Conservation (phyloP, 768 basidiomycete species). For the Phanerodontia chrysosporium region DNA sequence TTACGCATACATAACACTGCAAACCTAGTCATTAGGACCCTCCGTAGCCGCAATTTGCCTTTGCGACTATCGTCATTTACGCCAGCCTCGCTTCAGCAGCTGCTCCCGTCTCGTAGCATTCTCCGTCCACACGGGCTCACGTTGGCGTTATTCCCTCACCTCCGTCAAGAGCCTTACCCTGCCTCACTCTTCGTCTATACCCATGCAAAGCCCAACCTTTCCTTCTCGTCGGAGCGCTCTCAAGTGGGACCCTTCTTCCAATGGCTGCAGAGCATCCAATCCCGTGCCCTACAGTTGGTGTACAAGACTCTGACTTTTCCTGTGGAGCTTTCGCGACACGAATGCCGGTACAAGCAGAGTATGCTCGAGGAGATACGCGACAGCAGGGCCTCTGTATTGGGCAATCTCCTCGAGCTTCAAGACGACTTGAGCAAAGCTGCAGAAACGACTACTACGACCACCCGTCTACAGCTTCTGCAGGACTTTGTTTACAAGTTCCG, state of each 20-base stretch:
- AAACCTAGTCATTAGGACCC: constrained; percentile 35
- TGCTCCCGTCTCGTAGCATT: constrained; percentile 43
- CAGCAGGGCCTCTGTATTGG: not conserved
- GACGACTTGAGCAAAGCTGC: not conserved
- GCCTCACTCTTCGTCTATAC: not conserved
- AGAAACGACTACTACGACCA: not conserved
- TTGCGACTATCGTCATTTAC: constrained; percentile 43
- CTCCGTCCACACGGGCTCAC: constrained; percentile 49
- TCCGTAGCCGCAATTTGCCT: constrained; percentile 42
- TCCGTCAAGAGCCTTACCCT: constrained; percentile 31
- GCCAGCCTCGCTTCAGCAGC: constrained; percentile 41
- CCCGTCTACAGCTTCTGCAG: not conserved
- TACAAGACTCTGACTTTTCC: not conserved
- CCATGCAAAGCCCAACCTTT: not conserved
- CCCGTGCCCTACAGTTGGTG: not conserved
- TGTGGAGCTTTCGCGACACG: not conserved
- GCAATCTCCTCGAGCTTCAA: not conserved
- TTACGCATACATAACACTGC: constrained; percentile 34
- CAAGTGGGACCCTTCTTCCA: not conserved
- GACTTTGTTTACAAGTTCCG: not conserved
- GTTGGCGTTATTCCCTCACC: constrained; percentile 64
- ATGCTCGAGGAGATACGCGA: constrained; percentile 1
- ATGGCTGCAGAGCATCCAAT: not conserved
- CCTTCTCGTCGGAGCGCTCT: not conserved
- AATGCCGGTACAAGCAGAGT: constrained; percentile 5